Evolutionary conservation across 805 yeast genomes (phyloP).

Genomic region (Saccharomycopsis synnaedendra): DNA sequence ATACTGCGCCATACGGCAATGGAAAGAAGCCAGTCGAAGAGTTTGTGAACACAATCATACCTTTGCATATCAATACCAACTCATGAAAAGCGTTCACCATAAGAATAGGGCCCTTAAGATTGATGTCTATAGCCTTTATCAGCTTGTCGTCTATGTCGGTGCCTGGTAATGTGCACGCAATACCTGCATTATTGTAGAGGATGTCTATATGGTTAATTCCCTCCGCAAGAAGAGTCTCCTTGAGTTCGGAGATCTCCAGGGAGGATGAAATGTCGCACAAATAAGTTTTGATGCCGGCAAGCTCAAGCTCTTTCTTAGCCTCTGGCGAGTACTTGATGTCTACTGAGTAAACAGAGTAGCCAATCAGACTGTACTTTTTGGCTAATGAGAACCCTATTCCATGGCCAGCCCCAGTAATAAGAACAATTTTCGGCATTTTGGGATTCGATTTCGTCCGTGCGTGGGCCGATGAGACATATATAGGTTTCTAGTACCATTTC

Average conservation of each 20-base stretch:
- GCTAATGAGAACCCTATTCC: conserved; percentile 43
- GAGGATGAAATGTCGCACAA: conserved; percentile 45
- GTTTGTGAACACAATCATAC: conserved; percentile 65
- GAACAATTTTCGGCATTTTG: conserved; percentile 2
- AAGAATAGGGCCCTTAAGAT: conserved; percentile 59
- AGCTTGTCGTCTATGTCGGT: conserved; percentile 48
- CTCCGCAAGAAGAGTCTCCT: conserved; percentile 29
- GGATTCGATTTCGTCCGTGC: too few relatives aligned
- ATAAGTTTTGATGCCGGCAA: conserved; percentile 35
- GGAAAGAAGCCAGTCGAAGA: conserved; percentile 54
- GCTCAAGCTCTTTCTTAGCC: conserved; percentile 36
- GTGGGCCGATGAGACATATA: too few relatives aligned
- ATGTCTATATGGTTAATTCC: conserved; percentile 43
- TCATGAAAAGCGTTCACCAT: conserved; percentile 46
- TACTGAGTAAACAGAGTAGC: conserved; percentile 51
- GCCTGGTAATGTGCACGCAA: conserved; percentile 61
- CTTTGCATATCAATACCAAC: conserved; percentile 50
- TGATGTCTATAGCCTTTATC: conserved; percentile 44
- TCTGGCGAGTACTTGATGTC: conserved; percentile 48
- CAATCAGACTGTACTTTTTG: conserved; percentile 36
- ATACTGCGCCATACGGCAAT: conserved; percentile 59
- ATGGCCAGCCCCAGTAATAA: conserved; percentile 44
- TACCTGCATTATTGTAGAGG: conserved; percentile 72
- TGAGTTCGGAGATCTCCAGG: conserved; percentile 35
- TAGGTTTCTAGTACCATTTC: too few relatives aligned